A percentile compares a stretch with the other conserved stretches of the same genome.
These are phyloP conservation scores for Prosopis cineraria DNA, from an alignment of 306 rosid genomes.

Conservation along the genomic window DNA sequence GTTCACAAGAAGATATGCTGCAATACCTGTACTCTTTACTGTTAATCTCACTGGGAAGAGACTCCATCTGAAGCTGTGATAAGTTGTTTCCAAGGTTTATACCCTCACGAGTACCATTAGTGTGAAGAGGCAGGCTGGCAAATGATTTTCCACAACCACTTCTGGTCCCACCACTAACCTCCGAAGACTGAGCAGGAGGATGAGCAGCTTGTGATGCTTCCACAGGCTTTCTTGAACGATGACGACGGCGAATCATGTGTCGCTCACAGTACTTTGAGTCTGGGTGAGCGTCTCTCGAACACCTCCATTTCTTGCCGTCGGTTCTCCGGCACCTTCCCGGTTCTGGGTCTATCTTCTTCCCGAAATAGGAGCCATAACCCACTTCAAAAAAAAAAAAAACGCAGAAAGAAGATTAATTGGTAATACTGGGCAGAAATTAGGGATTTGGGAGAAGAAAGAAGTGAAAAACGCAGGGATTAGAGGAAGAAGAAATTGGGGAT, in stretches of 20 bases:
- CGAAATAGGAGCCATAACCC: constrained; percentile 67
- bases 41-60: constrained; percentile 60
- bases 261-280: constrained; percentile 96
- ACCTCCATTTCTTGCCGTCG: constrained; percentile 93
- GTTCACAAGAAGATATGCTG: constrained; percentile 5
- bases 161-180: constrained; percentile 42
- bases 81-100: constrained; percentile 50
- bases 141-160: constrained; percentile 49
- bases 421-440: background rate
- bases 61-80: constrained; percentile 58
- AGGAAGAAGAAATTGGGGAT: background rate
- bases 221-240: constrained; percentile 99
- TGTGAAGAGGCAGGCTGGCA: constrained; percentile 66
- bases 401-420: background rate
- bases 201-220: constrained; percentile 73
- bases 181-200: constrained; percentile 46
- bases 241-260: constrained; percentile 92
- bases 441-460: background rate
- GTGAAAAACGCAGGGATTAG: background rate
- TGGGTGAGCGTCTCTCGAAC: constrained; percentile 81
- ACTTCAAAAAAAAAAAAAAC: constrained; percentile 33
- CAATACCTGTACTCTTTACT: constrained; percentile 75
- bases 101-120: constrained; percentile 57
- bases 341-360: constrained; percentile 94
- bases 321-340: constrained; percentile 95